These are phyloP conservation scores for Schizophyllum commune DNA, from an alignment of 1,284 basidiomycete genomes.

Conservation along the genomic window DNA sequence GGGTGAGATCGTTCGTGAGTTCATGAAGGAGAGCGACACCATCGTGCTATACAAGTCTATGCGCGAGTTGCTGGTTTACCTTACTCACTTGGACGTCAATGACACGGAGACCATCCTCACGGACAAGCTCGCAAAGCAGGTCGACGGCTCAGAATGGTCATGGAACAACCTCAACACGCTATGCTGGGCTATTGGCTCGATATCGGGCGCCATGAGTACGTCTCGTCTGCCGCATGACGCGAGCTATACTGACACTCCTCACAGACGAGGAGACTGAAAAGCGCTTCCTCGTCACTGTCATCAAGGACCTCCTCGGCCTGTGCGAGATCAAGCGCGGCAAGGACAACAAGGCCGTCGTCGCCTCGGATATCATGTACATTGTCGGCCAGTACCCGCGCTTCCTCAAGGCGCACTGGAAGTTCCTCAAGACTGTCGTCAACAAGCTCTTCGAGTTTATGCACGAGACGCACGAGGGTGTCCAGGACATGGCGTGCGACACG, in stretches of 20 bases:
- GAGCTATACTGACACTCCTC: slow-evolving; percentile 9
- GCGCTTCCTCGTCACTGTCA: slow-evolving; percentile 97
- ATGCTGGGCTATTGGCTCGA: slow-evolving; percentile 99
- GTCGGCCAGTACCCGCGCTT: slow-evolving; percentile 99
- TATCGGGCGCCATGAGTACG: slow-evolving; percentile 98
- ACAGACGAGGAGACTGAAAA: slow-evolving; percentile 97
- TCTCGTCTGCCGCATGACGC: slow-evolving; percentile 12
- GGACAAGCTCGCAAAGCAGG: slow-evolving; percentile 95
- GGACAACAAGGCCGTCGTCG: slow-evolving; percentile 99
- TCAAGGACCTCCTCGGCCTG: slow-evolving; percentile 95
- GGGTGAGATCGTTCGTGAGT: slow-evolving; percentile 98
- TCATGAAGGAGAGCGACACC: slow-evolving; percentile 99
- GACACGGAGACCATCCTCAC: slow-evolving; percentile 97
- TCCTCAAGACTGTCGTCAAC: slow-evolving; percentile 99
- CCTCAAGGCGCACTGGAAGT: slow-evolving; percentile 99
- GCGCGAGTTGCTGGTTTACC: slow-evolving; percentile 94
- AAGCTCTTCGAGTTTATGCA: slow-evolving; percentile 99
- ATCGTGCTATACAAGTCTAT: slow-evolving; percentile 99
- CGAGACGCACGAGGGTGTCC: slow-evolving; percentile 98
- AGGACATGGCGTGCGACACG: slow-evolving; percentile 99
- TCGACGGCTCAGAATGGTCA: slow-evolving; percentile 97
- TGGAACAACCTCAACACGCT: slow-evolving; percentile 99
- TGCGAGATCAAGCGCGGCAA: slow-evolving; percentile 99
- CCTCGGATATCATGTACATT: slow-evolving; percentile 99
- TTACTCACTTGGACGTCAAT: slow-evolving; percentile 93